Conservation (phyloP, 108 stramenopile genomes). For the Craspedostauros australis region DNA sequence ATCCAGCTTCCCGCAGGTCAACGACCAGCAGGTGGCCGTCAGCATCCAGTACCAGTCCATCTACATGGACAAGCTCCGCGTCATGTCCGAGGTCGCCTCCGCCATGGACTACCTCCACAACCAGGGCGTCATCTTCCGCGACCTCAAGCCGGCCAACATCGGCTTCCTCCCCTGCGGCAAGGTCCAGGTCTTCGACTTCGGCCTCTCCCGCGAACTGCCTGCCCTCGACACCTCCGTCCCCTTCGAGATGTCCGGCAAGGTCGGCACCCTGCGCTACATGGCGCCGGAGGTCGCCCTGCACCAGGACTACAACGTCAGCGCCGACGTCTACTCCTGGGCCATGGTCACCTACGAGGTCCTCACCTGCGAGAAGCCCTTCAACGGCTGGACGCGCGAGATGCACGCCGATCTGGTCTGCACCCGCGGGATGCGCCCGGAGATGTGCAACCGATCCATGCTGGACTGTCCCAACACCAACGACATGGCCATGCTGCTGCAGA, state of each 20-base stretch:
- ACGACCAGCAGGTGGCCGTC: too few relatives aligned
- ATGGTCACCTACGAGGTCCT: slow-evolving; percentile 62
- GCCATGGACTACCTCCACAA: slow-evolving; percentile 75
- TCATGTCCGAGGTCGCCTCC: slow-evolving; percentile 46
- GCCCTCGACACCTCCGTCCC: slow-evolving; percentile 30
- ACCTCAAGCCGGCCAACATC: slow-evolving; percentile 59
- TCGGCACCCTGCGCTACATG: slow-evolving; percentile 73
- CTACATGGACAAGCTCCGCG: slow-evolving; percentile 29
- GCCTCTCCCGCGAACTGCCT: slow-evolving; percentile 65
- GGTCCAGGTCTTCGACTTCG: slow-evolving; percentile 83
- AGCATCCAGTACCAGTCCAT: too few relatives aligned
- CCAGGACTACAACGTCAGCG: slow-evolving; percentile 54
- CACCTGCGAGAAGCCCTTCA: slow-evolving; percentile 56
- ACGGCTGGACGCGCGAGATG: slow-evolving; percentile 67
- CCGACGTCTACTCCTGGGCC: slow-evolving; percentile 65
- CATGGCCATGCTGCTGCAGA: slow-evolving; percentile 19
- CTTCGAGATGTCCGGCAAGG: slow-evolving; percentile 49
- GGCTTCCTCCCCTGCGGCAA: slow-evolving; percentile 56
- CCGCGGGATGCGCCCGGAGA: slow-evolving; percentile 30
- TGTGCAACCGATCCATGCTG: too few relatives aligned
- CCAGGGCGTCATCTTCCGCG: slow-evolving; percentile 82
- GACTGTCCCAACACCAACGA: slow-evolving; percentile 19
- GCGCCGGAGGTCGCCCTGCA: slow-evolving; percentile 48
- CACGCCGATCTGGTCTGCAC: slow-evolving; percentile 61
- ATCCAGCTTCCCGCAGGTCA: too few relatives aligned